phyloP scores from a whole-genome alignment of 768 basidiomycete genomes.

The Suillus variegatus region DNA sequence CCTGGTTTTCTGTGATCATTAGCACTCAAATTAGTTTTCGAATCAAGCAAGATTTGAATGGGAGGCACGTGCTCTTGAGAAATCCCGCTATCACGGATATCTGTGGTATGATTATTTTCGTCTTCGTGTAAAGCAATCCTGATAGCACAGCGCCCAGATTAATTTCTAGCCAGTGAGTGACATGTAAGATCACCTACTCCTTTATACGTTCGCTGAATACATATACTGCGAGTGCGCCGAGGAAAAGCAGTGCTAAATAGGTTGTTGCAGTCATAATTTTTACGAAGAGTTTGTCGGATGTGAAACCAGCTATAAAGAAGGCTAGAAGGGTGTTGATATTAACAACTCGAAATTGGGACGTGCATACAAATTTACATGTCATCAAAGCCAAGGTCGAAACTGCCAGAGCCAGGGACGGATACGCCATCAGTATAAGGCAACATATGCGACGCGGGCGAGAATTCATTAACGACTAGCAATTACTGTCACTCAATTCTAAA shows the following conservation, averaged over 20 bases:
- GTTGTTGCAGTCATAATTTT: not conserved
- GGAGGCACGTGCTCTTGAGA: not conserved
- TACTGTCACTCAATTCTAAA: not conserved
- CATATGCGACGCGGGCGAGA: not conserved
- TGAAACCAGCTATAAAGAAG: constrained; percentile 2
- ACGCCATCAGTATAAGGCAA: constrained; percentile 2
- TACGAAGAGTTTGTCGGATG: not conserved
- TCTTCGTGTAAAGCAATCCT: not conserved
- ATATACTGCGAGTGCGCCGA: not conserved
- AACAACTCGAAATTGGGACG: not conserved
- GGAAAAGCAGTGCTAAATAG: not conserved
- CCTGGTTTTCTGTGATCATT: not conserved
- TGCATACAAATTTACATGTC: not conserved
- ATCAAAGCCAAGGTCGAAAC: not conserved
- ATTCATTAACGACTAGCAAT: not conserved
- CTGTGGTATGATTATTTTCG: constrained; percentile 2
- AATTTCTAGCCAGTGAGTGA: not conserved
- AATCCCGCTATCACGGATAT: not conserved
- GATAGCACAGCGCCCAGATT: not conserved
- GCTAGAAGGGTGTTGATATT: not conserved
- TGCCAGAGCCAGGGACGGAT: not conserved
- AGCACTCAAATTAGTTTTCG: not conserved
- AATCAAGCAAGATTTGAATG: constrained; percentile 11
- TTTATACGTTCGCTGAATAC: not conserved
- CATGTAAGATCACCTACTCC: not conserved